These are phyloP conservation scores for Gonapodya prolifera DNA, from an alignment of 192 early-diverging fungal species.

Conservation along the genomic window DNA sequence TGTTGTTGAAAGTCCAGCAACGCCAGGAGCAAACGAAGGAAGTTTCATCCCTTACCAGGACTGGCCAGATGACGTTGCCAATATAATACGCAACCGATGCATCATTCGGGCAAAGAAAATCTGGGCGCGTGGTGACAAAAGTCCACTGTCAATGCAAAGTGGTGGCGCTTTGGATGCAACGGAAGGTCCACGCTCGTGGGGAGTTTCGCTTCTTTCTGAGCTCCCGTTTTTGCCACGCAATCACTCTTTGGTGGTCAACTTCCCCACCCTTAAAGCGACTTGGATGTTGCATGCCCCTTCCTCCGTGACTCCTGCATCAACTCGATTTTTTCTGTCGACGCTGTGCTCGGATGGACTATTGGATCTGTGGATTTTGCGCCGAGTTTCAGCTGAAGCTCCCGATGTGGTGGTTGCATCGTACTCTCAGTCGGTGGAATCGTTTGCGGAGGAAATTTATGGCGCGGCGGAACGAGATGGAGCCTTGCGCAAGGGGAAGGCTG, in stretches of 20 bases:
- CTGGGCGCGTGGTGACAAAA: not conserved
- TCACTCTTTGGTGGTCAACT: not conserved
- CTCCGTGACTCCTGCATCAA: not conserved
- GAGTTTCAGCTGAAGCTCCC: not conserved
- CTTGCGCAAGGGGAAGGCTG: not conserved
- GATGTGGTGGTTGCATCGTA: not conserved
- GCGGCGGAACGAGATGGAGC: not conserved
- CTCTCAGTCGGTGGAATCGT: not conserved
- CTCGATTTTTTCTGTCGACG: not conserved
- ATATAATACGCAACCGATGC: not conserved
- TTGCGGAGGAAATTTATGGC: not conserved
- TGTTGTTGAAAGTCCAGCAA: not conserved
- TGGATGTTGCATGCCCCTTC: not conserved
- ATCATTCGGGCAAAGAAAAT: not conserved
- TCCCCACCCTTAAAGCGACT: not conserved
- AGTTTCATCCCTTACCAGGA: not conserved
- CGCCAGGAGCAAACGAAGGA: not conserved
- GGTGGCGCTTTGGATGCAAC: not conserved
- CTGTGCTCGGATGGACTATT: not conserved
- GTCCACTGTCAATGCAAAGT: not conserved
- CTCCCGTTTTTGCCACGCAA: not conserved
- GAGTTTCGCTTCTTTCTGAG: not conserved
- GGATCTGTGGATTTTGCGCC: not conserved
- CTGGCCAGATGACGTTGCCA: not conserved
- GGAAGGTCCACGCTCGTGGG: not conserved